phyloP scores from a whole-genome alignment of 2,329 filamentous ascomycete genomes.

The Lasiodiplodia hormozganensis region DNA sequence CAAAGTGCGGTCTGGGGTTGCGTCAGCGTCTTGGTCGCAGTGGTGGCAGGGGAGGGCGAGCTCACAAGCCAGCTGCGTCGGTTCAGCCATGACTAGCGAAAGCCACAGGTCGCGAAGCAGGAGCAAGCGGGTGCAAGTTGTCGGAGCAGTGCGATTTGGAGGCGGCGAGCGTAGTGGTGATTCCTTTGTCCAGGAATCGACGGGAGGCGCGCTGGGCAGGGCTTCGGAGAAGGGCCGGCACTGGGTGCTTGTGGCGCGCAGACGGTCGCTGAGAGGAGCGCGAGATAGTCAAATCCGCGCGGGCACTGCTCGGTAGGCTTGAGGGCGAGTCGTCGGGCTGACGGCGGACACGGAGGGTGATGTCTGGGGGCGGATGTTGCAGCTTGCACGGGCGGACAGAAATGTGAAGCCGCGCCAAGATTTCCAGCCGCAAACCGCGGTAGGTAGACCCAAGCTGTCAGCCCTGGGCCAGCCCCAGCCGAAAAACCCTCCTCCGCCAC shows the following conservation, averaged over 20 bases:
- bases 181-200: constrained; percentile 29
- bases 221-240: constrained; percentile 17
- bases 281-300: constrained; percentile 30
- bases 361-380: constrained; percentile 10
- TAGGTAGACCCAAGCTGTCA: background rate
- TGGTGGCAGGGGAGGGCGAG: constrained; percentile 33
- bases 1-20: constrained; percentile 76
- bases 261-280: constrained; percentile 28
- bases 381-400: constrained; percentile 9
- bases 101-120: constrained; percentile 68
- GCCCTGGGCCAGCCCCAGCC: background rate
- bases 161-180: constrained; percentile 18
- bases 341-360: constrained; percentile 28
- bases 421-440: constrained; percentile 1
- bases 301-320: constrained; percentile 30
- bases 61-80: constrained; percentile 90
- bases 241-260: constrained; percentile 16
- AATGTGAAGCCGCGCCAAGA: constrained; percentile 24
- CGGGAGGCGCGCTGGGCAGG: constrained; percentile 22
- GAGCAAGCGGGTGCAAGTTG: constrained; percentile 33
- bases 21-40: constrained; percentile 1
- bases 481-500: background rate
- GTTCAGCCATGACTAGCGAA: constrained; percentile 92
- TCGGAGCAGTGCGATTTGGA: constrained; percentile 31
- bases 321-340: constrained; percentile 28